These are phyloP conservation scores for Boechera divaricarpa DNA, from an alignment of 345 rosid species.

Conservation along the genomic window DNA sequence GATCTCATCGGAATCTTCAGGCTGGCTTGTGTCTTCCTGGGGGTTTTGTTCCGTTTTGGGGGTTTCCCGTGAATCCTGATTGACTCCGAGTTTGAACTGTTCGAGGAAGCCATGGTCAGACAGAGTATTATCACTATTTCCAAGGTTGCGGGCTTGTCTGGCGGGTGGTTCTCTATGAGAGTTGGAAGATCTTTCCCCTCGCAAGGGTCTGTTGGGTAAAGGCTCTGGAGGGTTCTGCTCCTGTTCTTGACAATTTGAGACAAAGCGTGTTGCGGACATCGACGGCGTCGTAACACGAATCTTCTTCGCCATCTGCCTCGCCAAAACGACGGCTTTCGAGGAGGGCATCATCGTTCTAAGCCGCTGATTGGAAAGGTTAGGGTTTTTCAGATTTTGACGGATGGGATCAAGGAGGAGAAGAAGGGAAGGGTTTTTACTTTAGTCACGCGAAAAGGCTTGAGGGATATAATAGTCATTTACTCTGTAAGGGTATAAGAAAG, in stretches of 20 bases:
- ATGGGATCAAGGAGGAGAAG: neutral
- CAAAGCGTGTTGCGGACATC: constrained; percentile 25
- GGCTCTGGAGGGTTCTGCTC: constrained; percentile 57
- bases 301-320: constrained; percentile 40
- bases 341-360: constrained; percentile 32
- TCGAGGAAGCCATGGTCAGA: constrained; percentile 67
- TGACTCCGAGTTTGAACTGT: constrained; percentile 62
- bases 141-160: neutral
- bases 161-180: constrained; percentile 18
- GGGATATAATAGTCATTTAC: constrained; percentile 21
- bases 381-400: constrained; percentile 21
- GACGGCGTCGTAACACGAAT: constrained; percentile 30
- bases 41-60: constrained; percentile 28
- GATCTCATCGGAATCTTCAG: constrained; percentile 63
- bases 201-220: constrained; percentile 60
- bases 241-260: constrained; percentile 19
- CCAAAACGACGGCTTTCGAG: constrained; percentile 37
- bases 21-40: constrained; percentile 21
- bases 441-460: neutral
- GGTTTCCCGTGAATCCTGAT: constrained; percentile 41
- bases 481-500: constrained; percentile 1
- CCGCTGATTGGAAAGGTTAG: constrained; percentile 25
- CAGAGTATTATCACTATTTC: constrained; percentile 41
- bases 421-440: neutral
- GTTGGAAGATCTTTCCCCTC: constrained; percentile 50